These are phyloP conservation scores for Arthrinium phaeospermum DNA, from an alignment of 2,329 filamentous ascomycete species.

Conservation along the genomic window DNA sequence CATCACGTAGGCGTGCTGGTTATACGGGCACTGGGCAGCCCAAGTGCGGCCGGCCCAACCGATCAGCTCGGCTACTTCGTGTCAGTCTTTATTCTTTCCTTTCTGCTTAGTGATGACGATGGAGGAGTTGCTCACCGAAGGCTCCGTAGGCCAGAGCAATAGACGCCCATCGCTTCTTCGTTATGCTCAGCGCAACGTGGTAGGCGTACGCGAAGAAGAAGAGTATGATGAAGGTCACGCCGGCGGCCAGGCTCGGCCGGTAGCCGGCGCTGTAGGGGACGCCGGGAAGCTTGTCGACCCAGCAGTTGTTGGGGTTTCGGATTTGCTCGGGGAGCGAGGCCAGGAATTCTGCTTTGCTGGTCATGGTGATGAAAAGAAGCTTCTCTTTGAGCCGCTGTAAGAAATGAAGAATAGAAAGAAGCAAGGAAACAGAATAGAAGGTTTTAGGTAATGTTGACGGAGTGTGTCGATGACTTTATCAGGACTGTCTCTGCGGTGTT, in stretches of 20 bases:
- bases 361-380: neutral
- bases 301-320: conserved; percentile 27
- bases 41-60: conserved; percentile 56
- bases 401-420: neutral
- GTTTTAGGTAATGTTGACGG: too few species aligned
- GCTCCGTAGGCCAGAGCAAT: conserved; percentile 33
- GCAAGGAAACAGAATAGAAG: neutral
- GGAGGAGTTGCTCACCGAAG: conserved; percentile 28
- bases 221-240: conserved; percentile 32
- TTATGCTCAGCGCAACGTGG: conserved; percentile 30
- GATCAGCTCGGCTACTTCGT: conserved; percentile 44
- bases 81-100: neutral
- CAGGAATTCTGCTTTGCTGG: neutral
- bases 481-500: neutral
- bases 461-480: neutral
- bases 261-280: conserved; percentile 32
- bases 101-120: neutral
- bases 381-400: neutral
- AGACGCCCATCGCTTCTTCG: conserved; percentile 31
- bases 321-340: conserved; percentile 6
- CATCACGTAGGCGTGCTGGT: conserved; percentile 53
- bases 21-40: conserved; percentile 55
- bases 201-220: conserved; percentile 33
- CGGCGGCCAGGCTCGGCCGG: conserved; percentile 32
- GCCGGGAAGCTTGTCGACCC: conserved; percentile 22